phyloP scores from a whole-genome alignment of 2,329 filamentous ascomycete genomes.

The Davidsoniella neocaledoniae region DNA sequence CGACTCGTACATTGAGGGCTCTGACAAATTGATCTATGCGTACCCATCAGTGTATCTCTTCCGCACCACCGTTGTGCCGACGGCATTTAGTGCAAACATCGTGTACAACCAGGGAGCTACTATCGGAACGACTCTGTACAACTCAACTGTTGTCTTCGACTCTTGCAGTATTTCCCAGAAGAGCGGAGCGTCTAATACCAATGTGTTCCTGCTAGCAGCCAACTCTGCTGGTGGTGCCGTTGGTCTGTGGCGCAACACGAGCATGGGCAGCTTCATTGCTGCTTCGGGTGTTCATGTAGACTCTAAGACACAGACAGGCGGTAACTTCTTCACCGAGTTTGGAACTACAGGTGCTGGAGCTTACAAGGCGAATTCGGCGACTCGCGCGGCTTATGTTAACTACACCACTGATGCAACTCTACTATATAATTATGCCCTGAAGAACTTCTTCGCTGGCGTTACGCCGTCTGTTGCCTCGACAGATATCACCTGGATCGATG shows the following conservation, averaged over 20 bases:
- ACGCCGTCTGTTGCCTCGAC: slow-evolving; percentile 20
- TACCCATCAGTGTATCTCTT: slow-evolving; percentile 22
- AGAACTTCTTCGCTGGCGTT: slow-evolving; percentile 21
- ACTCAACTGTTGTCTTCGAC: slow-evolving; percentile 27
- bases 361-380: slow-evolving; percentile 21
- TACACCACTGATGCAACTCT: slow-evolving; percentile 19
- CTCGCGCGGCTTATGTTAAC: slow-evolving; percentile 21
- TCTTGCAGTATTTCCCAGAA: slow-evolving; percentile 21
- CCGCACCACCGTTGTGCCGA: slow-evolving; percentile 24
- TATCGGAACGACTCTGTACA: slow-evolving; percentile 17
- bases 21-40: slow-evolving; percentile 25
- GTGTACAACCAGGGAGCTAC: slow-evolving; percentile 24
- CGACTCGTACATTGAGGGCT: slow-evolving; percentile 27
- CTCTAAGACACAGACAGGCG: slow-evolving; percentile 18
- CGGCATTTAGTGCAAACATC: slow-evolving; percentile 17
- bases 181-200: slow-evolving; percentile 18
- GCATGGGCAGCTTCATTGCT: slow-evolving; percentile 23
- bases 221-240: slow-evolving; percentile 23
- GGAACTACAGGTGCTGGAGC: slow-evolving; percentile 24
- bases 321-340: slow-evolving; percentile 26
- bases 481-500: slow-evolving; percentile 23
- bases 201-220: slow-evolving; percentile 26
- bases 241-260: slow-evolving; percentile 24
- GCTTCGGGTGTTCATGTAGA: slow-evolving; percentile 20
- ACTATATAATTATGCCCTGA: slow-evolving; percentile 21